Base-by-base conservation (phyloP, 345 rosid species). In the Salix arbutifolia region DNA sequence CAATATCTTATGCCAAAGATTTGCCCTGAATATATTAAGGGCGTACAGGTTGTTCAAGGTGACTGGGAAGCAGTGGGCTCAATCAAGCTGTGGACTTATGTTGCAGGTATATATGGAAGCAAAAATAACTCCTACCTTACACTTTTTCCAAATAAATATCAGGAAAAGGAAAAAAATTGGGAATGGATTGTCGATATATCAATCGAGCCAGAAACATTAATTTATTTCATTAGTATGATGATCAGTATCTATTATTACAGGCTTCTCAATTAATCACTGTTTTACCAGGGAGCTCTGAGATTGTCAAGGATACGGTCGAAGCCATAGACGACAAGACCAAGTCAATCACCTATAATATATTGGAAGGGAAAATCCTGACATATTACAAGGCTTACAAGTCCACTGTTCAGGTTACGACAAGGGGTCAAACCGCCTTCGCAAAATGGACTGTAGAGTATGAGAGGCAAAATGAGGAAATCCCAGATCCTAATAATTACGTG, bases 41-140 rank as follows among this genome's bases (percentile, higher is more conserved):
- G 66, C 21, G 50, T 71, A 1, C 56, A 83, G 48, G 17, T 74
- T 17, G 76, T 44, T 17, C 48, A 76, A 31, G 83, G 76, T 31
- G 69, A 81, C 60, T 65, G 76, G 80, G 69, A 69, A 6, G n/a
- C 82, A 69, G 48, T 30, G 25, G 83, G 80, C 62, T 76, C 83
- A 2, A 65, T 72, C 58, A 80, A 77, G 56, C 65, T 60, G 21
- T 61, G 77, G 80, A 71, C 65, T 31, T 76, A 65, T 33, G 31
- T 65, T 52, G 61, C 56, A 42, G 70, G 77, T 35, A 35, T 35
- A 35, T 76, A 76, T 19, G 5, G 37, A 35, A 56, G 8, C 17
- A 38, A 40, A 40, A 9, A 1, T 40, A 40, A 0, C 46, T 11
- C 46, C 46, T 40, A 9, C 46, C 46, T 40, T 40, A 1, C 46